phyloP scores from a whole-genome alignment of 164 flowering plant genomes.

The Umbellularia californica region DNA sequence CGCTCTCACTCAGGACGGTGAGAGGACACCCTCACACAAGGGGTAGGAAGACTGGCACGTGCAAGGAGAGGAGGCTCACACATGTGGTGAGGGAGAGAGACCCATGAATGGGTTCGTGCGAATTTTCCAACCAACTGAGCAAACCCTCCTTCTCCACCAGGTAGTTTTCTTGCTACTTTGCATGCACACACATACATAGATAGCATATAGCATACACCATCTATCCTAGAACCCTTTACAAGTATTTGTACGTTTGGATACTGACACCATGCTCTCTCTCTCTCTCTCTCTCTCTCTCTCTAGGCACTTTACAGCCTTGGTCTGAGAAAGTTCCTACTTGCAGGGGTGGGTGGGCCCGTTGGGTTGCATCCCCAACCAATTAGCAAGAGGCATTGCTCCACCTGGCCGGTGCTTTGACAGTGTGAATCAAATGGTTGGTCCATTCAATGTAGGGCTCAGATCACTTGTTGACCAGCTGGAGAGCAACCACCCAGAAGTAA shows the following conservation, averaged over 20 bases:
- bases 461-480: slow-evolving; percentile 50
- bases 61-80: no score
- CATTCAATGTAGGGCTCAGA: slow-evolving; percentile 52
- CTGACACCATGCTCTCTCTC: no score
- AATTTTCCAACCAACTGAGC: no score
- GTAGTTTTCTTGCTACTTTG: no score
- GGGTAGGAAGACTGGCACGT: no score
- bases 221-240: not conserved
- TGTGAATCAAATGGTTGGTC: slow-evolving; percentile 58
- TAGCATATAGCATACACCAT: not conserved
- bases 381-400: slow-evolving; percentile 43
- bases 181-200: not conserved
- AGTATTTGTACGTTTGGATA: not conserved
- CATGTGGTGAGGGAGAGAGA: no score
- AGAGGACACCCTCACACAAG: no score
- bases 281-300: no score
- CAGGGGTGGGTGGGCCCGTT: slow-evolving; percentile 64
- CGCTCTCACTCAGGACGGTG: no score
- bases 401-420: slow-evolving; percentile 48
- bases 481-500: slow-evolving; percentile 44
- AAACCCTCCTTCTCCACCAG: no score
- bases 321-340: slow-evolving; percentile 64
- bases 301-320: slow-evolving; percentile 69
- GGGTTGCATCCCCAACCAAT: slow-evolving; percentile 71
- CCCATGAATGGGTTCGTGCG: no score